phyloP scores from a whole-genome alignment of 495 filamentous ascomycete species.

The Neurospora sp. region DNA sequence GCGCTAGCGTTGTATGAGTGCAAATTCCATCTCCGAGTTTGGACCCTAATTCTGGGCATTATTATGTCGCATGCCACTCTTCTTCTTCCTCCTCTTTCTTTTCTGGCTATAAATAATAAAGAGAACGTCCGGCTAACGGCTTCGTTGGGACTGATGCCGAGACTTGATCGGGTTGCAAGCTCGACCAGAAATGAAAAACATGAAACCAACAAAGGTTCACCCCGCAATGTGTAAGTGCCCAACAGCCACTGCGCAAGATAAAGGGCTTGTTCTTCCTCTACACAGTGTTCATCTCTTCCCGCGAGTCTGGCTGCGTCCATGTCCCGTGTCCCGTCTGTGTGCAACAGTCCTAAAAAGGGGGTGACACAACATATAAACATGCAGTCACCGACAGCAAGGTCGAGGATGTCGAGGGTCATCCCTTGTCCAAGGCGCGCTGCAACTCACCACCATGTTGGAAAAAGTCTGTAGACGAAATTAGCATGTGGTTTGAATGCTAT shows the following conservation, averaged over 20 bases:
- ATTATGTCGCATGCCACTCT: background rate
- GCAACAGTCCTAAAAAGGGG: background rate
- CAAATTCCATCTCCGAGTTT: background rate
- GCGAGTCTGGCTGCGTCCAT: background rate
- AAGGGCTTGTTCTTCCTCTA: background rate
- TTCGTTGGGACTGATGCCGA: background rate
- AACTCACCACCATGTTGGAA: background rate
- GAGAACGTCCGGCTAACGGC: background rate
- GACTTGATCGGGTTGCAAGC: conserved; percentile 5
- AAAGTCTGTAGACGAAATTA: background rate
- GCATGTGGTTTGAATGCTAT: background rate
- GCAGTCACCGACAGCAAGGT: background rate
- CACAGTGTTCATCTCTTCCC: conserved; percentile 1
- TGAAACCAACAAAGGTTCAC: conserved; percentile 6
- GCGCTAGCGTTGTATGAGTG: background rate
- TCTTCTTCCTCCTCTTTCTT: background rate
- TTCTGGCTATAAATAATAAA: background rate
- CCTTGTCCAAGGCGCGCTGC: background rate
- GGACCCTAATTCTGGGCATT: background rate
- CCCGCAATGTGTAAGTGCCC: conserved; percentile 13
- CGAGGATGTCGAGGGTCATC: background rate
- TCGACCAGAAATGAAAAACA: background rate
- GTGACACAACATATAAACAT: background rate
- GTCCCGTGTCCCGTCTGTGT: background rate
- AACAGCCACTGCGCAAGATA: conserved; percentile 5